phyloP scores from a whole-genome alignment of 768 basidiomycete genomes.

The Xerocomellus intermedius region DNA sequence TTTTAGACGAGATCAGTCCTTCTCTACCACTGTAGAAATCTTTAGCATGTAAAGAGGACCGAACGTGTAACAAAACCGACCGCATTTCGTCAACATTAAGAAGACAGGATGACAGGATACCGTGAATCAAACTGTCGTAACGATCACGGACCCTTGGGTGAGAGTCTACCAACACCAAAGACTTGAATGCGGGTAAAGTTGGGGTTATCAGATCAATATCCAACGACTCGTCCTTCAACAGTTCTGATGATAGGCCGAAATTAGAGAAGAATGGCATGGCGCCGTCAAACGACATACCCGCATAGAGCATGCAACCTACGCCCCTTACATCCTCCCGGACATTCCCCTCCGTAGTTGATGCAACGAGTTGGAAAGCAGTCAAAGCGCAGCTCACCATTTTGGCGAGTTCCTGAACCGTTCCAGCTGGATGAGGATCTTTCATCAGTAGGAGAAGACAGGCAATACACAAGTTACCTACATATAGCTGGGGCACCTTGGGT shows the following conservation, averaged over 20 bases:
- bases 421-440: slow-evolving; percentile 40
- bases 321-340: slow-evolving; percentile 76
- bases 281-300: slow-evolving; percentile 43
- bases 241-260: slow-evolving; percentile 41
- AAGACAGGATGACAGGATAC: slow-evolving; percentile 81
- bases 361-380: slow-evolving; percentile 57
- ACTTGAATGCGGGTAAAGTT: slow-evolving; percentile 77
- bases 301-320: slow-evolving; percentile 76
- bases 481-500: slow-evolving; percentile 48
- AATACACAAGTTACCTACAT: slow-evolving; percentile 37
- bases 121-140: slow-evolving; percentile 67
- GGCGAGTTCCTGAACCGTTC: slow-evolving; percentile 52
- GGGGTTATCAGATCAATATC: slow-evolving; percentile 79
- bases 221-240: slow-evolving; percentile 83
- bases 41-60: slow-evolving; percentile 3
- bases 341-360: slow-evolving; percentile 49
- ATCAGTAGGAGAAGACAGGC: slow-evolving; percentile 8
- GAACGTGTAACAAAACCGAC: slow-evolving; percentile 42
- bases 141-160: slow-evolving; percentile 45
- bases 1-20: slow-evolving; percentile 72
- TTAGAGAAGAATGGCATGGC: neutral
- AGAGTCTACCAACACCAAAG: slow-evolving; percentile 54
- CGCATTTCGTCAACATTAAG: slow-evolving; percentile 90
- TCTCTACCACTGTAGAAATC: slow-evolving; percentile 62
- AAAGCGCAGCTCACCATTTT: slow-evolving; percentile 65